Evolutionary conservation across 1,284 basidiomycete species (phyloP).

Genomic region (Gymnopus androsaceus): DNA sequence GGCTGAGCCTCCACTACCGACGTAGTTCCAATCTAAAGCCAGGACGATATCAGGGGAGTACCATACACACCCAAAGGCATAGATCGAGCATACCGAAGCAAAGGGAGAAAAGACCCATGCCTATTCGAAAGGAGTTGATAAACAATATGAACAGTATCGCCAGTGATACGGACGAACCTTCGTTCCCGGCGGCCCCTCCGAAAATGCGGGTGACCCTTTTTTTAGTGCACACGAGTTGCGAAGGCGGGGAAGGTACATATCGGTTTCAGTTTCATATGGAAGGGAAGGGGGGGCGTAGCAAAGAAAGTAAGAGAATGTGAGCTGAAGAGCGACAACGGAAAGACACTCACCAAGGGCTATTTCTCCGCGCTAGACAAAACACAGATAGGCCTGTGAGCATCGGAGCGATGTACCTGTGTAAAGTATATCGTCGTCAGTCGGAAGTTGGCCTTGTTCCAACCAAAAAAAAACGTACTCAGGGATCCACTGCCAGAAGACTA

Average conservation of each 20-base stretch:
- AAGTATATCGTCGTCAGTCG: neutral
- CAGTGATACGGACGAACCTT: slow-evolving; percentile 29
- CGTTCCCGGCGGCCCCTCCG: slow-evolving; percentile 46
- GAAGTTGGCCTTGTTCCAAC: neutral
- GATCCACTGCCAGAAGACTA: slow-evolving; percentile 48
- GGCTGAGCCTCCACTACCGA: slow-evolving; percentile 46
- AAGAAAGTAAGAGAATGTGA: no score
- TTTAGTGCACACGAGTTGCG: no score
- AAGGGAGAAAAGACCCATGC: slow-evolving; percentile 36
- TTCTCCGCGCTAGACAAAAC: slow-evolving; percentile 55
- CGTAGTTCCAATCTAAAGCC: slow-evolving; percentile 53
- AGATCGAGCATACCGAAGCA: slow-evolving; percentile 32
- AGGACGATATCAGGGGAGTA: neutral
- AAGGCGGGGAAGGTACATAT: no score
- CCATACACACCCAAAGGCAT: neutral
- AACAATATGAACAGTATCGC: slow-evolving; percentile 34
- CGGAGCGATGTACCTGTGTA: slow-evolving; percentile 26
- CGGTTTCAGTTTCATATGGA: no score
- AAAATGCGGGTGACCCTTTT: slow-evolving; percentile 63
- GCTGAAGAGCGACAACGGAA: no score
- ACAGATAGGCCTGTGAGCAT: slow-evolving; percentile 58
- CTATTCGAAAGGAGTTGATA: slow-evolving; percentile 18
- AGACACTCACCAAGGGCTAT: slow-evolving; percentile 56
- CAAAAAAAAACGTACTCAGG: slow-evolving; percentile 27
- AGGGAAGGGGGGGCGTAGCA: no score